Evolutionary conservation across 768 basidiomycete species (phyloP).

Genomic region (Phanerochaete carnosa): DNA sequence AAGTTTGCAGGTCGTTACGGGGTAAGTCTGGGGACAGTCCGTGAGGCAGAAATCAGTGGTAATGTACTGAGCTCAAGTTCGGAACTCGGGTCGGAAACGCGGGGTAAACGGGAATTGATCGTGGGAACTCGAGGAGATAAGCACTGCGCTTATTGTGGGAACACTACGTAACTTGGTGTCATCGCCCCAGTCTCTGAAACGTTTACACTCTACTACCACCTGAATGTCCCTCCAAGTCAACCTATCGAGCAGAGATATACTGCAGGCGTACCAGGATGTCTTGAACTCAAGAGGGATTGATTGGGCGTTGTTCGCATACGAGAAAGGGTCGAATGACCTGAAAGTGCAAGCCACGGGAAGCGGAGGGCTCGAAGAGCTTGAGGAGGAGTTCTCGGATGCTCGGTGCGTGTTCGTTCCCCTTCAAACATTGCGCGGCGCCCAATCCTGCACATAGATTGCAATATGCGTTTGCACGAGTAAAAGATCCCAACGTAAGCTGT

Average conservation of each 20-base stretch:
- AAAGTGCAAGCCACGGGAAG: conserved; percentile 84
- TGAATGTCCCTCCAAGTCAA: conserved; percentile 79
- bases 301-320: conserved; percentile 80
- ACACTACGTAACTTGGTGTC: conserved; percentile 1
- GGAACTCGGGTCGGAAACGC: background rate
- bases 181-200: background rate
- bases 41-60: too few relatives aligned
- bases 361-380: conserved; percentile 86
- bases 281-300: conserved; percentile 64
- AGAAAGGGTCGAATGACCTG: conserved; percentile 78
- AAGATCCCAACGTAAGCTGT: conserved; percentile 72
- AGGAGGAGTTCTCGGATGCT: conserved; percentile 95
- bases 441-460: conserved; percentile 61
- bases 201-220: background rate
- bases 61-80: background rate
- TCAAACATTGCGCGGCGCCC: conserved; percentile 13
- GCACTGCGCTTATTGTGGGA: conserved; percentile 1
- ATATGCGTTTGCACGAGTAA: conserved; percentile 85
- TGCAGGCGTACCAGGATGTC: conserved; percentile 72
- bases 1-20: too few relatives aligned
- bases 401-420: conserved; percentile 44
- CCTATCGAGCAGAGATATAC: conserved; percentile 68
- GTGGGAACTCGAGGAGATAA: background rate
- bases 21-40: too few relatives aligned
- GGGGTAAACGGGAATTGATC: background rate